Evolutionary conservation across 2,329 filamentous ascomycete species (phyloP).

Genomic region (Cladorrhinum sp.): DNA sequence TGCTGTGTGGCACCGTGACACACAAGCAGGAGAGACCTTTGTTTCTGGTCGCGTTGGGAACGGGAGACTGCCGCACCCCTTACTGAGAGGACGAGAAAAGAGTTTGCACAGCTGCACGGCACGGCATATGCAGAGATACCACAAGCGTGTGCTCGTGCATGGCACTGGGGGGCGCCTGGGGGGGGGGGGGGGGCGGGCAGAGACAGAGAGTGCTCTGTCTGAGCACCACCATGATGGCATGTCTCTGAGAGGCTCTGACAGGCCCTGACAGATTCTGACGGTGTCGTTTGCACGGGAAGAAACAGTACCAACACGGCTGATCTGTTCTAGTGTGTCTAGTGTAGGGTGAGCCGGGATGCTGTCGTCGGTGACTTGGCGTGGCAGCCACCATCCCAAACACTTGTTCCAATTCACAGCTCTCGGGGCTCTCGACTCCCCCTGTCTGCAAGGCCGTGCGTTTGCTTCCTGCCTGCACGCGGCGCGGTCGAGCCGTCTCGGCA

Average conservation of each 20-base stretch:
- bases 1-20: background rate
- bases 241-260: too few species aligned
- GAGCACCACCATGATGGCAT: background rate
- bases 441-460: conserved; percentile 10
- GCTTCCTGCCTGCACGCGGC: conserved; percentile 10
- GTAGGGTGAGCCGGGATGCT: background rate
- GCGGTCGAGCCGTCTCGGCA: conserved; percentile 15
- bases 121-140: conserved; percentile 19
- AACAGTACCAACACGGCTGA: conserved; percentile 7
- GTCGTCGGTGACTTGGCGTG: conserved; percentile 2
- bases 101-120: conserved; percentile 15
- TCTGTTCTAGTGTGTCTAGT: conserved; percentile 3
- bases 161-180: conserved; percentile 1
- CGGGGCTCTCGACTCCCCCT: background rate
- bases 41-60: background rate
- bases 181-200: background rate
- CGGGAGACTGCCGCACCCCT: background rate
- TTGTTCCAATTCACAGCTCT: background rate
- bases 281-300: conserved; percentile 14
- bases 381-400: background rate
- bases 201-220: background rate
- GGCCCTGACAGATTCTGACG: background rate
- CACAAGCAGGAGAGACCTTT: background rate
- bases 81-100: background rate
- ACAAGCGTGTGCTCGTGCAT: background rate